Conservation (phyloP, 257 asterid genomes). For the Nyctanthes arbortristis region DNA sequence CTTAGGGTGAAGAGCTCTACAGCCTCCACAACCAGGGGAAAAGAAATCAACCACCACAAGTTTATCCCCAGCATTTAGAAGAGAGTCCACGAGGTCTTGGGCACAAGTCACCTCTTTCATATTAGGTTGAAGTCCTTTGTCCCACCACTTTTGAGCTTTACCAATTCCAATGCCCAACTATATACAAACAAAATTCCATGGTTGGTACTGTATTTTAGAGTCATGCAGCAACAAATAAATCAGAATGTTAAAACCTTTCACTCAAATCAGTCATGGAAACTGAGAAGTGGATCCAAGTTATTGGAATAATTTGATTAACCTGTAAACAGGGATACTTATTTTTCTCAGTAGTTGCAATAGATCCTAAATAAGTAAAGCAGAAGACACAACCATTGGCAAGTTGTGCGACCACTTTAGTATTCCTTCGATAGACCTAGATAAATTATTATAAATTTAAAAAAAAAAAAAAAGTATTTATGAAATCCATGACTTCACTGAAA, state of each 20-base stretch:
- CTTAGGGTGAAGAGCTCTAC: slow-evolving; percentile 57
- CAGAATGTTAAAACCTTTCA: background rate
- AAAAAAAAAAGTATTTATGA: too few relatives aligned
- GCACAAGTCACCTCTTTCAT: slow-evolving; percentile 43
- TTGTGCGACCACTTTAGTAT: too few relatives aligned
- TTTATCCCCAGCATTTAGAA: slow-evolving; percentile 35
- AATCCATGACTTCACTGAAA: too few relatives aligned
- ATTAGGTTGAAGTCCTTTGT: slow-evolving; percentile 44
- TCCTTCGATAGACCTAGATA: too few relatives aligned
- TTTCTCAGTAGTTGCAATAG: background rate
- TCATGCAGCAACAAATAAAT: background rate
- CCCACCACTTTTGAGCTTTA: slow-evolving; percentile 51
- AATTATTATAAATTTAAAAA: too few relatives aligned
- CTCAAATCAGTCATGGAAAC: background rate
- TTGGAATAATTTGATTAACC: background rate
- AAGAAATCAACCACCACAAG: slow-evolving; percentile 46
- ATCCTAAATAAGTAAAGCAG: background rate
- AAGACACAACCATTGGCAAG: background rate
- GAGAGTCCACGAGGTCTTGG: slow-evolving; percentile 46
- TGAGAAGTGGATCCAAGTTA: too few relatives aligned
- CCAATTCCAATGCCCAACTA: slow-evolving; percentile 31
- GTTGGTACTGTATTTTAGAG: background rate
- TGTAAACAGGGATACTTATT: background rate
- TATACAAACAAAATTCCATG: background rate
- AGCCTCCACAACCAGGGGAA: slow-evolving; percentile 55